Conservation (phyloP, 2,329 filamentous ascomycete genomes). For the Diaporthe helianthi region DNA sequence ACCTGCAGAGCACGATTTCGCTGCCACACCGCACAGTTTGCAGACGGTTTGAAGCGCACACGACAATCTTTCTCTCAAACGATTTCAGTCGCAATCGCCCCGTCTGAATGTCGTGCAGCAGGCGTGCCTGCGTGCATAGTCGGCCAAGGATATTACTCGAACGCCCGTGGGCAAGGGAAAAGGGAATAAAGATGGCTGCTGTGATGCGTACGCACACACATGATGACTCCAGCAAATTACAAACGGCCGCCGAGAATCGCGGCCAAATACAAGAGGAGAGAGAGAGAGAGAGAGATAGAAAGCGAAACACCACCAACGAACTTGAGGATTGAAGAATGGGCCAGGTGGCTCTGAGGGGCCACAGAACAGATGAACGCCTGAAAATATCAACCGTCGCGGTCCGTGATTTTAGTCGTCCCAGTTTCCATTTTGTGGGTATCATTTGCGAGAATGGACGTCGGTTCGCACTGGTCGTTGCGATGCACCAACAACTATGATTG, state of each 20-base stretch:
- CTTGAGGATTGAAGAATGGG: conserved; percentile 30
- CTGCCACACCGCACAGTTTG: neutral
- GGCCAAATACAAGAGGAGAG: neutral
- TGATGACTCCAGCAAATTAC: conserved; percentile 28
- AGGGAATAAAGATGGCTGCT: neutral
- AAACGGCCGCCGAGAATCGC: neutral
- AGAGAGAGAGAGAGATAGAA: conserved; percentile 27
- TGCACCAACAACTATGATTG: conserved; percentile 63
- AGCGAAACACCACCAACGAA: conserved; percentile 35
- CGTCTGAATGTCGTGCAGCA: conserved; percentile 3
- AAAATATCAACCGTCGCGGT: conserved; percentile 51
- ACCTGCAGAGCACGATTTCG: neutral
- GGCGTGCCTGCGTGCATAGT: neutral
- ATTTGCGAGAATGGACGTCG: conserved; percentile 46
- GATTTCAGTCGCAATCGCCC: neutral
- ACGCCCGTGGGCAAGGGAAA: neutral
- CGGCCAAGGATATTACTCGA: neutral
- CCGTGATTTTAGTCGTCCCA: conserved; percentile 44
- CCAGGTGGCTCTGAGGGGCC: neutral
- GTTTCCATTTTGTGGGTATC: conserved; percentile 67
- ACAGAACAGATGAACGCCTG: conserved; percentile 48
- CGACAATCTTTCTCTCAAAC: conserved; percentile 32
- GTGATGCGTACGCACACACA: neutral
- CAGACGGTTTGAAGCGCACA: conserved; percentile 15
- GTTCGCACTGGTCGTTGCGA: conserved; percentile 32